Evolutionary conservation across 768 basidiomycete species (phyloP).

Genomic region (Lentinula guzmanii): DNA sequence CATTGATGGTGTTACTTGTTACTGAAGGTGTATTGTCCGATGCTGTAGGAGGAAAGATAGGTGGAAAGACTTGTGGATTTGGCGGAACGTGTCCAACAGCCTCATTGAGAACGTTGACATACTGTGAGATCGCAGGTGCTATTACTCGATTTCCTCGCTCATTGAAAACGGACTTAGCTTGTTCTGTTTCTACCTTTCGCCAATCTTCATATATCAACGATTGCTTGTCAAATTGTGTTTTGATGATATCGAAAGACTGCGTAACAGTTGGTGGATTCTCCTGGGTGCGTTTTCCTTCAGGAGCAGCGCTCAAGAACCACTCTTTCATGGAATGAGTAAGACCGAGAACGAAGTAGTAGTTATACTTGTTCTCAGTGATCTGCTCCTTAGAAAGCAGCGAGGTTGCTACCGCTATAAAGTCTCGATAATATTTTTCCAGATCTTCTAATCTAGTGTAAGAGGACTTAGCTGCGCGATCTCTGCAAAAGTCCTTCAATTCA

Average conservation of each 20-base stretch:
- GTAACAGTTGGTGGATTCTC: not conserved
- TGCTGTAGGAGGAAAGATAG: no score
- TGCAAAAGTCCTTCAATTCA: slow-evolving; percentile 6
- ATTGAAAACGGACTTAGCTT: no score
- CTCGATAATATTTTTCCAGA: slow-evolving; percentile 6
- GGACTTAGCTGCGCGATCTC: slow-evolving; percentile 1
- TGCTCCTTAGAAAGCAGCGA: slow-evolving; percentile 4
- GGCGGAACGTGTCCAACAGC: no score
- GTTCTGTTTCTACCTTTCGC: no score
- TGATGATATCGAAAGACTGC: slow-evolving; percentile 1
- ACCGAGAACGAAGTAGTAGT: slow-evolving; percentile 11
- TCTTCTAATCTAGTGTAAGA: not conserved
- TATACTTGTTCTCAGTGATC: not conserved
- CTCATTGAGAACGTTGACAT: no score
- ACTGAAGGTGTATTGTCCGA: no score
- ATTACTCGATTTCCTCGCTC: no score
- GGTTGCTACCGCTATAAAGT: slow-evolving; percentile 5
- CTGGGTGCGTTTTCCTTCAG: not conserved
- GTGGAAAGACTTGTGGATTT: no score
- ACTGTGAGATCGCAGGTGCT: no score
- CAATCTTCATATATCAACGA: no score
- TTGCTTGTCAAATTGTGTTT: slow-evolving; percentile 8
- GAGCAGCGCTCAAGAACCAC: slow-evolving; percentile 5
- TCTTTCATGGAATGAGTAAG: slow-evolving; percentile 7
- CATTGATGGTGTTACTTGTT: no score